These are phyloP conservation scores for Irineochytrium annulatum DNA, from an alignment of 192 early-diverging fungal genomes.

Conservation along the genomic window DNA sequence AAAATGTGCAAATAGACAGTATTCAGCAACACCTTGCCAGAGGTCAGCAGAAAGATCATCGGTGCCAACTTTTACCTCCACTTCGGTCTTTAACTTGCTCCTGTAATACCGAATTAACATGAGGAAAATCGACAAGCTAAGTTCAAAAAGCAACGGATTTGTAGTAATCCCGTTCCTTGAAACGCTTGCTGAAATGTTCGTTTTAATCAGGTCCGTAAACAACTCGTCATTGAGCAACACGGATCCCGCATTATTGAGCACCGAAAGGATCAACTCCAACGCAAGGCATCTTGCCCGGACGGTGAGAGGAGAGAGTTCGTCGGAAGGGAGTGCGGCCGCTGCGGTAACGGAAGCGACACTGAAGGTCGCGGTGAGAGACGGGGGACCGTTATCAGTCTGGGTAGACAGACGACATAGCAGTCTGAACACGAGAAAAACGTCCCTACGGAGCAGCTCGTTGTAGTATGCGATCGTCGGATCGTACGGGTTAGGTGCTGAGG, in stretches of 20 bases:
- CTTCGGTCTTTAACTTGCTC: conserved; percentile 47
- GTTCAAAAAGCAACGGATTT: conserved; percentile 56
- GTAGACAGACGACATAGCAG: conserved; percentile 50
- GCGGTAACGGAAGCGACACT: conserved; percentile 24
- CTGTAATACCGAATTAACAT: conserved; percentile 49
- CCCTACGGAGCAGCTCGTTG: conserved; percentile 47
- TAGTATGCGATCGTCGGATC: conserved; percentile 51
- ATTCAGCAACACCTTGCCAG: conserved; percentile 38
- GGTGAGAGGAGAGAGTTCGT: conserved; percentile 38
- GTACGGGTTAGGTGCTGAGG: conserved; percentile 35
- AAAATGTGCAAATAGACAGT: conserved; percentile 58
- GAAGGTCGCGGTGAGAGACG: conserved; percentile 20
- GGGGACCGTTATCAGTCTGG: conserved; percentile 28
- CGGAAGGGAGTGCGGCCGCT: conserved; percentile 14
- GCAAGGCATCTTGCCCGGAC: conserved; percentile 41
- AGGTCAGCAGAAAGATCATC: neutral
- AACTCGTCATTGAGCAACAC: conserved; percentile 44
- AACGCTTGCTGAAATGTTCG: conserved; percentile 43
- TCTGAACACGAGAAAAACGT: conserved; percentile 48
- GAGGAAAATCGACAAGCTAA: conserved; percentile 52
- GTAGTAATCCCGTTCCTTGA: conserved; percentile 52
- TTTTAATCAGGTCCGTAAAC: conserved; percentile 36
- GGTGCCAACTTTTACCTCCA: conserved; percentile 38
- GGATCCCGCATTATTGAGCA: conserved; percentile 49
- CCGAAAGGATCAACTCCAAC: conserved; percentile 52